phyloP scores from a whole-genome alignment of 345 rosid genomes.

The Eucalyptus sideroxylon region DNA sequence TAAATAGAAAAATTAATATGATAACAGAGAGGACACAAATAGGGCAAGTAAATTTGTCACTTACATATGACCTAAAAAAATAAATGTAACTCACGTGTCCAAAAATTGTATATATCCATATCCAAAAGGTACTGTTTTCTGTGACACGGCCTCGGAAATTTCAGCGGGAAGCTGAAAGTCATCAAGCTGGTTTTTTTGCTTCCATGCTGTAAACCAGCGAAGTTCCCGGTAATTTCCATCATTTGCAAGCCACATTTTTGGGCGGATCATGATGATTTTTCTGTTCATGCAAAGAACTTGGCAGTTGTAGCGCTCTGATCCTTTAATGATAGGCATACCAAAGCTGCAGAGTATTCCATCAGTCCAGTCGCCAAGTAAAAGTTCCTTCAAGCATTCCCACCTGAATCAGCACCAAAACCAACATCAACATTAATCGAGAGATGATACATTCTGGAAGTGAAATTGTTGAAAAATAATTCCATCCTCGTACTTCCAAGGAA shows the following conservation, averaged over 20 bases:
- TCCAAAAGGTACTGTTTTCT: conserved; percentile 79
- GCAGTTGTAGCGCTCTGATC: conserved; percentile 92
- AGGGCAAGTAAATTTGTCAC: not conserved
- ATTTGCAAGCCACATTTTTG: conserved; percentile 91
- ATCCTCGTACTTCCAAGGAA: not conserved
- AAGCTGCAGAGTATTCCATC: conserved; percentile 85
- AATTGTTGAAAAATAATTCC: not conserved
- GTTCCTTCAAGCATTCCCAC: conserved; percentile 92
- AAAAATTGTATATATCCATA: conserved; percentile 75
- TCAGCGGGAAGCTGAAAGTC: conserved; percentile 74
- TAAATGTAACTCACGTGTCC: conserved; percentile 51
- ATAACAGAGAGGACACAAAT: not conserved
- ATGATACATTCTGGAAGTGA: not conserved
- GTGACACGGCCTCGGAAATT: conserved; percentile 59
- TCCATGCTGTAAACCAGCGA: conserved; percentile 91
- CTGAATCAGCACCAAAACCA: conserved; percentile 16
- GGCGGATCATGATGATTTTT: conserved; percentile 82
- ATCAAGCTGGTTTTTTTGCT: conserved; percentile 50
- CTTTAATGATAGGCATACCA: conserved; percentile 87
- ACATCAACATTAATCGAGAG: not conserved
- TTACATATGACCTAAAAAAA: conserved; percentile 30
- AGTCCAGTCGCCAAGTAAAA: conserved; percentile 72
- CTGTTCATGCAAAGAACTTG: conserved; percentile 77
- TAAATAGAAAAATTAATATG: not conserved
- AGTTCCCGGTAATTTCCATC: conserved; percentile 87